These are phyloP conservation scores for Delonix regia DNA, from an alignment of 306 rosid genomes.

Conservation along the genomic window DNA sequence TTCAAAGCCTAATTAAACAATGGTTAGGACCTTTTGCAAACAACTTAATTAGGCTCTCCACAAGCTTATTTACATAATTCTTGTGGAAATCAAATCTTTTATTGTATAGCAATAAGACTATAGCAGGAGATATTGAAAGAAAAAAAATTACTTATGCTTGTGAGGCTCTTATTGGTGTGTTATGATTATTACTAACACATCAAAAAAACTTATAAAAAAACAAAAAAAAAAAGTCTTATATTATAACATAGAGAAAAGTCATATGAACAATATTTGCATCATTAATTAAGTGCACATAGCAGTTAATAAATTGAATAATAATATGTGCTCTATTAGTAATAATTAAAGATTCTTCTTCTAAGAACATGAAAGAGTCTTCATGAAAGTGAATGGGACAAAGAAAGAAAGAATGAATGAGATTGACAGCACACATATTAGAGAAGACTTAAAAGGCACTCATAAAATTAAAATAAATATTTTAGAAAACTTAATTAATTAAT, in stretches of 20 bases:
- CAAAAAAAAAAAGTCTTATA: neutral
- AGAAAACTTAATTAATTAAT: neutral
- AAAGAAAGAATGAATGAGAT: neutral
- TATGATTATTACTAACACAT: too few species aligned
- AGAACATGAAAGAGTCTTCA: neutral
- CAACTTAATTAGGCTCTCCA: too few species aligned
- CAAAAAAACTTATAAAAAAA: too few species aligned
- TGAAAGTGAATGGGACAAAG: slow-evolving; percentile 13
- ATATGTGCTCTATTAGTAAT: neutral
- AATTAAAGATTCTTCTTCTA: slow-evolving; percentile 33
- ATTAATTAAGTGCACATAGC: slow-evolving; percentile 22
- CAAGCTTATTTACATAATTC: too few species aligned
- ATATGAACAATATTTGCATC: slow-evolving; percentile 21
- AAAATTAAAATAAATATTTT: neutral
- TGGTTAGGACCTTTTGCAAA: too few species aligned
- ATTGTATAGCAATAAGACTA: too few species aligned
- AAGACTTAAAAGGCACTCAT: too few species aligned
- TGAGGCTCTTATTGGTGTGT: too few species aligned
- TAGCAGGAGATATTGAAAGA: too few species aligned
- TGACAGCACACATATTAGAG: neutral
- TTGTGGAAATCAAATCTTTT: too few species aligned
- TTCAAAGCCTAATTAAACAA: too few species aligned
- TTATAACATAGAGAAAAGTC: slow-evolving; percentile 3
- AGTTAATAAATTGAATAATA: neutral
- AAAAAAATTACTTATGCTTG: too few species aligned